These are phyloP conservation scores for Starmerella riodocensis DNA, from an alignment of 805 yeast species.

Conservation along the genomic window DNA sequence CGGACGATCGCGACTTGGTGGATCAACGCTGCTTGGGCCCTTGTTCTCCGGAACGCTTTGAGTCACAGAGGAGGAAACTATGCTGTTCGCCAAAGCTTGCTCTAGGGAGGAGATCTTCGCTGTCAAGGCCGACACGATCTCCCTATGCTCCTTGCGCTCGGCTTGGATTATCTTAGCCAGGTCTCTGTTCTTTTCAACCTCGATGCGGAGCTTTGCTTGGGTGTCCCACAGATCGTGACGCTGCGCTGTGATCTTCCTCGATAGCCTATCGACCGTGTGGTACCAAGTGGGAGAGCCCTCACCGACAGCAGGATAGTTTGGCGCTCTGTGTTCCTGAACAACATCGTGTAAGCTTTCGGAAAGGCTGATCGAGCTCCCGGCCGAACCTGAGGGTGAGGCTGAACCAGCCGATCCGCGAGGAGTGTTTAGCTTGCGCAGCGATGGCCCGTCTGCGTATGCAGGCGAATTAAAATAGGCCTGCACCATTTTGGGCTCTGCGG, in stretches of 20 bases:
- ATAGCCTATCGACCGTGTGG: slow-evolving; percentile 3
- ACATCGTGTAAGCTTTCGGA: not conserved
- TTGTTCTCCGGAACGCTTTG: no score
- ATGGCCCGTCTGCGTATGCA: no score
- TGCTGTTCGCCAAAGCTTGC: no score
- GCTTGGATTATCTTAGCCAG: slow-evolving; percentile 1
- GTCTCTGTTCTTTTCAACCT: slow-evolving; percentile 5
- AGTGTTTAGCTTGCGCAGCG: no score
- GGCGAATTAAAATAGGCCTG: no score
- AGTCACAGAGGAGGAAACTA: no score
- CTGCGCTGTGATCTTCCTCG: slow-evolving; percentile 8
- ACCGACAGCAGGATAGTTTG: not conserved
- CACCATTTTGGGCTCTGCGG: no score
- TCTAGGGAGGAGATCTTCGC: slow-evolving; percentile 1
- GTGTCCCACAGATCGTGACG: slow-evolving; percentile 11
- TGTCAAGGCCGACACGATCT: slow-evolving; percentile 7
- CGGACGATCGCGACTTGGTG: no score
- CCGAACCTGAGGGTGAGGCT: no score
- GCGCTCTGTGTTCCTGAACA: not conserved
- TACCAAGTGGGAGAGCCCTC: slow-evolving; percentile 5
- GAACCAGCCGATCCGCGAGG: no score
- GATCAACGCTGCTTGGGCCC: no score
- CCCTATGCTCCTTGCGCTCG: slow-evolving; percentile 9
- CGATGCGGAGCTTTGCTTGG: slow-evolving; percentile 9
- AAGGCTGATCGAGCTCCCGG: no score